phyloP scores from a whole-genome alignment of 2,329 filamentous ascomycete species.

The Thelonectria olida region DNA sequence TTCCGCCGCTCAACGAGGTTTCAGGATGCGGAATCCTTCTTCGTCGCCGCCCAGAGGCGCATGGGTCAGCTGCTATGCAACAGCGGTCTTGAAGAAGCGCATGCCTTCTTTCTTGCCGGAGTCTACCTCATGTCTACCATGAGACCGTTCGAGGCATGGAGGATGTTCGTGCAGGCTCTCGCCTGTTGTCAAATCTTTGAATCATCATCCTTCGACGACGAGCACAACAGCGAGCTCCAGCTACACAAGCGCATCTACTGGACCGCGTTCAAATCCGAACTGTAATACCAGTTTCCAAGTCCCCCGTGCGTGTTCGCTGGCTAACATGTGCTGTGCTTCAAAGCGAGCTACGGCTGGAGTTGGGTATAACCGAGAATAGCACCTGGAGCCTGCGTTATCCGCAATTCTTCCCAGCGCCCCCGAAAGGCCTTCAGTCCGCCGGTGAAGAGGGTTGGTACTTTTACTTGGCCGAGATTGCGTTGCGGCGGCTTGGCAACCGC shows the following conservation, averaged over 20 bases:
- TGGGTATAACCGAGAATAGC: constrained; percentile 1
- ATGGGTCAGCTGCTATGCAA: constrained; percentile 20
- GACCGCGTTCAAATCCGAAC: constrained; percentile 15
- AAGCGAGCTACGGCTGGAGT: constrained; percentile 5
- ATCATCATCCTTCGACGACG: too few relatives aligned
- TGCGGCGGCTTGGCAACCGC: not conserved
- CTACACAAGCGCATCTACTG: constrained; percentile 10
- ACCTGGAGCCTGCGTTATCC: constrained; percentile 5
- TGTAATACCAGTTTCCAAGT: constrained; percentile 3
- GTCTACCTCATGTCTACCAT: constrained; percentile 29
- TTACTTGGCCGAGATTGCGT: constrained; percentile 11
- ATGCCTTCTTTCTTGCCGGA: constrained; percentile 27
- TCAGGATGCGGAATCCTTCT: constrained; percentile 3
- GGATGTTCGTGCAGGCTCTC: constrained; percentile 27
- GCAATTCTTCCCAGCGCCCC: constrained; percentile 2
- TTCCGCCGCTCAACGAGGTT: not conserved
- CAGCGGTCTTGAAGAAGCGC: constrained; percentile 16
- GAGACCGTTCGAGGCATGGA: constrained; percentile 25
- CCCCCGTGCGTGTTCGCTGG: too few relatives aligned
- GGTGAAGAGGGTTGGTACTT: constrained; percentile 13
- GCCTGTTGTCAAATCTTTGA: constrained; percentile 19
- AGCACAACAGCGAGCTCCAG: too few relatives aligned
- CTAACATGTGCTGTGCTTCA: too few relatives aligned
- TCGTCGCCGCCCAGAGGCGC: constrained; percentile 14
- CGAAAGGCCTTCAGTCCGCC: not conserved